Base-by-base conservation (phyloP, 2,329 filamentous ascomycete species). In the Metarhizium brunneum region DNA sequence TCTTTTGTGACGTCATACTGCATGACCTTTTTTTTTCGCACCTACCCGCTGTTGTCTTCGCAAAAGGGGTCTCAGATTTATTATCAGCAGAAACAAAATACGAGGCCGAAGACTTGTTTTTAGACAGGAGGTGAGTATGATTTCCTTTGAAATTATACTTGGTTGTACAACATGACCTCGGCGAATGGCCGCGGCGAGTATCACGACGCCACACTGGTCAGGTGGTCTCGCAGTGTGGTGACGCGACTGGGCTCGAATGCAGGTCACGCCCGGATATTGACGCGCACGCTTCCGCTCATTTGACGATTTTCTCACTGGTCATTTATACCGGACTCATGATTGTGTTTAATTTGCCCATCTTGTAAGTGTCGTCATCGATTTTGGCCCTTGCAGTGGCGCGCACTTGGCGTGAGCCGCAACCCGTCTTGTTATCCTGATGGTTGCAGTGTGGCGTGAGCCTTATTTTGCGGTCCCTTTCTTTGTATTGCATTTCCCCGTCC, bases 261-360 rank as follows among this genome's bases (percentile, higher is more conserved):
- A 49, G 52, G 52, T 54, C 52, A 54, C 45, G 52, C 20, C 32
- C 52, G 52, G 35, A 13, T 14, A 29, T 48, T n/a, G 20, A 35
- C 45, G 43, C 11, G 52, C 35, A 32, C 29, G 18, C 25, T 54
- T 32, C 52, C 32, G 43, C 52, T 48, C 52, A 48, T 49, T 47
- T 50, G 52, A 36, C 16, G 45, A 18, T 11, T 11, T 2, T 42
- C 10, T 11, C 11, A 42, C 35, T 38, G 52, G 52, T 54, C 43
- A 49, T 54, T 36, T 29, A 42, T 40, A 3, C 32, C 32, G 1
- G 6, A 11, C 10, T 2, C 7, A 11, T 35, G 32, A 11, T 35
- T 7, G 32, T 35, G 32, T 35, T 35, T 35, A 25, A 5, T 35
- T 35, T 7, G 32, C 32, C 2, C 32, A 5, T 35, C 25, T 25